A percentile compares a stretch with the other conserved stretches of the same genome.
phyloP scores from a whole-genome alignment of 331 rosid genomes.

The Telfairia occidentalis region DNA sequence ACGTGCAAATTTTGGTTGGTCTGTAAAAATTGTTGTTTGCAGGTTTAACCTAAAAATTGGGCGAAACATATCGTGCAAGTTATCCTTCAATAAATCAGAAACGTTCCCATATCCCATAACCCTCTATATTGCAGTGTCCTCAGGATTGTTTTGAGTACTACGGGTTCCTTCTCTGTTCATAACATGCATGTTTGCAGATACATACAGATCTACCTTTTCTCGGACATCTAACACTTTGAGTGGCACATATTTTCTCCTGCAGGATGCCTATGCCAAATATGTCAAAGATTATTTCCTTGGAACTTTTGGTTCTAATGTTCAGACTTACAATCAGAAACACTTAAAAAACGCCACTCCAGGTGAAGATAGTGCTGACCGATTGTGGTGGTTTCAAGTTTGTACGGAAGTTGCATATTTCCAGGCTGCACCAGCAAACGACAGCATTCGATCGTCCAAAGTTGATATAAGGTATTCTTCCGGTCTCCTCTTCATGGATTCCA shows the following conservation, averaged over 20 bases:
- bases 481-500: constrained; percentile 7
- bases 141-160: not conserved
- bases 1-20: not conserved
- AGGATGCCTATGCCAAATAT: constrained; percentile 72
- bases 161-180: not conserved
- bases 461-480: constrained; percentile 44
- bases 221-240: not conserved
- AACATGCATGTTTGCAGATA: not conserved
- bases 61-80: not conserved
- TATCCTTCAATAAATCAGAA: not conserved
- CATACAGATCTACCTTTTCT: not conserved
- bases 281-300: constrained; percentile 55
- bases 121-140: not conserved
- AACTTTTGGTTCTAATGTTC: constrained; percentile 23
- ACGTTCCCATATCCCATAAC: not conserved
- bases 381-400: constrained; percentile 99
- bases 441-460: constrained; percentile 67
- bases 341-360: constrained; percentile 48
- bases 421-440: constrained; percentile 85
- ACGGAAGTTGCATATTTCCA: constrained; percentile 94
- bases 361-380: constrained; percentile 42
- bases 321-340: constrained; percentile 48
- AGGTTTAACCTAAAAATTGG: not conserved
- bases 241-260: constrained; percentile 17
- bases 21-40: not conserved